Evolutionary conservation across 331 rosid species (phyloP).

Genomic region (Rosa hybrid): DNA sequence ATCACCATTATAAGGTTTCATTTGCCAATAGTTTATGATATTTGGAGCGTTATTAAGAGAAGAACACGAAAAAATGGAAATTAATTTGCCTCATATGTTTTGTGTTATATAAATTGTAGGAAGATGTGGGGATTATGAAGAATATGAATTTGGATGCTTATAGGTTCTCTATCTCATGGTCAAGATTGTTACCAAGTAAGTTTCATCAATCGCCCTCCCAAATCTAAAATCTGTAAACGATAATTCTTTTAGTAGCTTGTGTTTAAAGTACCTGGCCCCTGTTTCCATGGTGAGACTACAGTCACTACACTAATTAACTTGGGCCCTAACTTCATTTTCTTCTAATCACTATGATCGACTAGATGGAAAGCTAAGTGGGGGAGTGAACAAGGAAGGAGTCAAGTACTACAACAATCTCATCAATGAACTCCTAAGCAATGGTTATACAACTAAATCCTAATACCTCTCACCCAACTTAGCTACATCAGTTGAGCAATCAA

Average conservation of each 20-base stretch:
- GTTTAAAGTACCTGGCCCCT: not conserved
- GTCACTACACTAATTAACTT: not conserved
- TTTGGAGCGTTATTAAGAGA: not conserved
- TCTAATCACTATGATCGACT: not conserved
- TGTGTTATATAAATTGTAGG: constrained; percentile 14
- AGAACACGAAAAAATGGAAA: not conserved
- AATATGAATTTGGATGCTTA: constrained; percentile 55
- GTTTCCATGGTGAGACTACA: not conserved
- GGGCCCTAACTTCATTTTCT: not conserved
- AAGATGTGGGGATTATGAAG: constrained; percentile 52
- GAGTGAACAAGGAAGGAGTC: constrained; percentile 37
- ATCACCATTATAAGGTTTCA: constrained; percentile 59
- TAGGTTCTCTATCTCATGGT: constrained; percentile 67
- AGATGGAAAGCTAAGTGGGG: constrained; percentile 62
- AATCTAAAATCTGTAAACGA: not conserved
- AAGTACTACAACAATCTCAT: constrained; percentile 40
- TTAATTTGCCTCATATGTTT: not conserved
- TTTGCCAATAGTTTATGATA: not conserved
- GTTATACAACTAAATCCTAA: not conserved
- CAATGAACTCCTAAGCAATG: constrained; percentile 43
- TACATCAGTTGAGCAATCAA: not conserved
- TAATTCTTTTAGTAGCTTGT: not conserved
- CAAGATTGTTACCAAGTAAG: constrained; percentile 63
- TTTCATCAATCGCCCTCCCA: not conserved
- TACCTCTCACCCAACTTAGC: not conserved